phyloP scores from a whole-genome alignment of 2,329 filamentous ascomycete genomes.

The Fusarium solani-melongenae region DNA sequence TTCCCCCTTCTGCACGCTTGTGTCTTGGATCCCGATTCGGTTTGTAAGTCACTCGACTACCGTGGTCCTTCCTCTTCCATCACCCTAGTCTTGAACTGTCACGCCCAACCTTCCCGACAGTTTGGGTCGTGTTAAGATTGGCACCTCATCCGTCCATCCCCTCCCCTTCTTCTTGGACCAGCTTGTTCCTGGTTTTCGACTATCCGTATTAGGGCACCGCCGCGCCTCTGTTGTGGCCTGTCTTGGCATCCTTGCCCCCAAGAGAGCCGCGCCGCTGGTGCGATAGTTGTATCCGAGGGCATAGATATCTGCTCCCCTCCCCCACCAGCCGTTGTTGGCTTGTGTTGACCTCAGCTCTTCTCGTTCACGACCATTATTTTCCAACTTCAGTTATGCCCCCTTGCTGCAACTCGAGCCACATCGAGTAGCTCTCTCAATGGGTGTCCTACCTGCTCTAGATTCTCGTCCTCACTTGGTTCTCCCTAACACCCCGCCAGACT shows the following conservation, averaged over 20 bases:
- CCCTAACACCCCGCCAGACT: conserved; percentile 65
- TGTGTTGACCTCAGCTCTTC: conserved; percentile 29
- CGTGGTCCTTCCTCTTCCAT: conserved; percentile 22
- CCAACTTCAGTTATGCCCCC: conserved; percentile 37
- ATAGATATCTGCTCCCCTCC: conserved; percentile 42
- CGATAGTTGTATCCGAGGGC: conserved; percentile 42
- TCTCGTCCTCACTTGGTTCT: conserved; percentile 61
- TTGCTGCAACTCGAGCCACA: conserved; percentile 41
- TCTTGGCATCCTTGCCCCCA: conserved; percentile 38
- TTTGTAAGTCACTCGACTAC: conserved; percentile 33
- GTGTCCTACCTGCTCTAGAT: conserved; percentile 63
- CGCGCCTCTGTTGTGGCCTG: conserved; percentile 43
- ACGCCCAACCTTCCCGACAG: conserved; percentile 43
- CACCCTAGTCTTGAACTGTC: conserved; percentile 30
- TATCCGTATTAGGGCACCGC: conserved; percentile 42
- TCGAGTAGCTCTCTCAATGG: conserved; percentile 61
- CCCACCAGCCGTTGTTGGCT: conserved; percentile 28
- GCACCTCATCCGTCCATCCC: conserved; percentile 39
- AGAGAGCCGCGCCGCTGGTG: conserved; percentile 42
- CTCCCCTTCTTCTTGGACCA: conserved; percentile 34
- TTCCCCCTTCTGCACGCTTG: conserved; percentile 21
- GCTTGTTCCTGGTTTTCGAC: conserved; percentile 42
- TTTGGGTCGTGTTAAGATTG: conserved; percentile 47
- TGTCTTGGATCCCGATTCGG: conserved; percentile 15
- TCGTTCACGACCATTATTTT: conserved; percentile 25